These are phyloP conservation scores for Telopea speciosissima DNA, from an alignment of 177 flowering plant species.

Conservation along the genomic window DNA sequence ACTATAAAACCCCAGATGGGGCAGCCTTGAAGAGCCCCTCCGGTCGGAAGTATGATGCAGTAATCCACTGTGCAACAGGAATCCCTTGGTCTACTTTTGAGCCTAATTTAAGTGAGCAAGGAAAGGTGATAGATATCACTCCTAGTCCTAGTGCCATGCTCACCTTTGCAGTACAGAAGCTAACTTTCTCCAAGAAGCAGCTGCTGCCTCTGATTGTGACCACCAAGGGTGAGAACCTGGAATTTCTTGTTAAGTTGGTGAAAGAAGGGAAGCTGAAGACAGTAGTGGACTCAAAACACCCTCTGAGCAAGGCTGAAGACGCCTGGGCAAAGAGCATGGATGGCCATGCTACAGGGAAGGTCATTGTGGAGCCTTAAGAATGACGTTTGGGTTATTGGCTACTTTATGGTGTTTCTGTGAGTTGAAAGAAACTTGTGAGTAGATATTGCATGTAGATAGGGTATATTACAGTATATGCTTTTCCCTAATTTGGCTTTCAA, in stretches of 20 bases:
- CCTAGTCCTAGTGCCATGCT: background rate
- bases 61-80: slow-evolving; percentile 4
- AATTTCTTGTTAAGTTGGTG: background rate
- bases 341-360: slow-evolving; percentile 4
- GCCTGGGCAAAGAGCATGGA: slow-evolving; percentile 3
- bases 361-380: background rate
- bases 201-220: background rate
- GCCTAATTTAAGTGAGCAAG: slow-evolving; percentile 1
- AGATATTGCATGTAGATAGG: no score
- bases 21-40: slow-evolving; percentile 2
- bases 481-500: no score
- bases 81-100: slow-evolving; percentile 3
- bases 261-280: background rate
- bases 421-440: no score
- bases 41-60: slow-evolving; percentile 3
- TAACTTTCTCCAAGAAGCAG: background rate
- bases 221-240: background rate
- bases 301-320: background rate
- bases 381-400: background rate
- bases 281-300: background rate
- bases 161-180: slow-evolving; percentile 1
- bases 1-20: background rate
- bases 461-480: no score
- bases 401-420: no score
- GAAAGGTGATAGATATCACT: slow-evolving; percentile 1